Evolutionary conservation across 441 rosid genomes (phyloP), one percentile per base, ranked within the genome.

Genomic region (Syzygium malaccense): DNA sequence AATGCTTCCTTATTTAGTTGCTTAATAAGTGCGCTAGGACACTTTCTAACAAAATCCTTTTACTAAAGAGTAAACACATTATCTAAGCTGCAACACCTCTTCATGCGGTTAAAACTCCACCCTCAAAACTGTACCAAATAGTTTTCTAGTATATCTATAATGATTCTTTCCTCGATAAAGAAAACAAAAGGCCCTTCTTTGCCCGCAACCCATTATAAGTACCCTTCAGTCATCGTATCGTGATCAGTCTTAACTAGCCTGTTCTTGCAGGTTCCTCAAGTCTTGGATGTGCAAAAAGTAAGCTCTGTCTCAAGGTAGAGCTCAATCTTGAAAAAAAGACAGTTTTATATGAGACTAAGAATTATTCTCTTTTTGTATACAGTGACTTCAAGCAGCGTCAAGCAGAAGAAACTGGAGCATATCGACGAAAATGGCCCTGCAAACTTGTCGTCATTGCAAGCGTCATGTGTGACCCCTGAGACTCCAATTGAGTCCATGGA

Each of bases 401-500:
- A 91, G 64, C 79, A 86, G 90, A 87, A 93, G 83, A 95, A 88
- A 94, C 97, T 96, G 88, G 97, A 96, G 88, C 92, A 95, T 90
- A 95, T 96, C 85, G 99, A 98, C 25, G 99, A 98, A 91, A 93
- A 96, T 87, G 91, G 90, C 48, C 91, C 96, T 49, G 91, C 96
- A 12, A 60, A 75, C 15, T 41, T 75, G 83, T 89, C 86, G 49
- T 89, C 94, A 92, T 90, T 87, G 37, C 93, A 92, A 32, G 86
- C 92, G 20, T 87, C 90, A 15, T 90, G 91, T 49, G 89, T 90
- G 83, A 93, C 93, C 30, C 99, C 99, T 28, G 99, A 97, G 92
- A 97, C 99, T 62, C 99, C 99, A 55, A 94, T 95, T 1, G 98
- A 95, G 92, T 93, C 98, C 53, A 96, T 97, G 99, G 99, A 96